Conservation (phyloP, 176 grass and related monocot species). For the Triticum dicoccoides region DNA sequence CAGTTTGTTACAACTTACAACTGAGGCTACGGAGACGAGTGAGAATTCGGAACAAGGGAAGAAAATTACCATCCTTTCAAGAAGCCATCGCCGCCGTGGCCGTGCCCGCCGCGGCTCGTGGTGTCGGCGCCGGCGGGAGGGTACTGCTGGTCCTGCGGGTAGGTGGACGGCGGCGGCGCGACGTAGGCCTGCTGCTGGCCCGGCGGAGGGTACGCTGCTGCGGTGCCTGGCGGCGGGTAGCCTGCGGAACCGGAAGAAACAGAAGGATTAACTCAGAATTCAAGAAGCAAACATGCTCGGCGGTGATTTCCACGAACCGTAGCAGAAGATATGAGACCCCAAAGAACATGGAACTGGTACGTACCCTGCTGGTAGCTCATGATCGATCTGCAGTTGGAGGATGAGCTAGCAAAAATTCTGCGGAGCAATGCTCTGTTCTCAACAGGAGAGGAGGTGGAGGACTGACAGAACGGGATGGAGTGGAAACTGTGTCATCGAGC, state of each 20-base stretch:
- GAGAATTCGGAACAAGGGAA: not conserved
- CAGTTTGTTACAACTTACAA: too few relatives aligned
- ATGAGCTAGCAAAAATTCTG: not conserved
- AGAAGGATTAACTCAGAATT: not conserved
- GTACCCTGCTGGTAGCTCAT: slow-evolving; percentile 23
- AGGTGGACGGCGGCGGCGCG: not conserved
- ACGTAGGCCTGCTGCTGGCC: slow-evolving; percentile 15
- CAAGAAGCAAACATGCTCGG: not conserved
- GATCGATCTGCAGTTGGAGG: not conserved
- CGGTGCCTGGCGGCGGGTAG: not conserved
- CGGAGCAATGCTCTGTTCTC: not conserved
- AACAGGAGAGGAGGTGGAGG: not conserved
- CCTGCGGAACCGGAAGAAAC: not conserved
- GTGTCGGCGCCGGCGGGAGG: not conserved
- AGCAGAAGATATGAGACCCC: not conserved
- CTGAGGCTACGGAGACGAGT: not conserved
- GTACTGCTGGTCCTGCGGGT: slow-evolving; percentile 16
- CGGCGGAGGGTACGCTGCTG: not conserved
- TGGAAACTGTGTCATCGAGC: not conserved
- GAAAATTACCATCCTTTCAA: not conserved
- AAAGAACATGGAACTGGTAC: not conserved
- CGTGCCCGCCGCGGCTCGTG: not conserved
- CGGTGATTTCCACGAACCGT: not conserved
- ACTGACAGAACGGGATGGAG: not conserved
- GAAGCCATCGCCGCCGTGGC: not conserved